Conservation (phyloP, 2,329 filamentous ascomycete species). For the Cladorrhinum sp. region DNA sequence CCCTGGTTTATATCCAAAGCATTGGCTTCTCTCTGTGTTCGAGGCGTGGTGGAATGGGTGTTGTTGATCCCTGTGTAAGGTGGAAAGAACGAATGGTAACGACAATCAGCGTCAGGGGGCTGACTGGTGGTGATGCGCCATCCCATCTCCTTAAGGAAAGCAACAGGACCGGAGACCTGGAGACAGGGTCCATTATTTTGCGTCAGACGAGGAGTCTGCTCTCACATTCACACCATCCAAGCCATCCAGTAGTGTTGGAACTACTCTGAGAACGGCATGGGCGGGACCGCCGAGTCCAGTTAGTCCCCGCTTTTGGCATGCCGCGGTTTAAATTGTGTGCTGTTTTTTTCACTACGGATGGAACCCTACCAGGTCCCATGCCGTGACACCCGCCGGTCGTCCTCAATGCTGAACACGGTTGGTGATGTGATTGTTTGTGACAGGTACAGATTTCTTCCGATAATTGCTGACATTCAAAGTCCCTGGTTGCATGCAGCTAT, state of each 20-base stretch:
- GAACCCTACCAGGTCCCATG: neutral
- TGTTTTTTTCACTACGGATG: neutral
- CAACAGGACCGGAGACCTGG: neutral
- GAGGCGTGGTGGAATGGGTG: neutral
- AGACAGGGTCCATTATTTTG: neutral
- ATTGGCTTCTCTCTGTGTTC: neutral
- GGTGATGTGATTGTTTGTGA: neutral
- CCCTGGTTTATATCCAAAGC: no score
- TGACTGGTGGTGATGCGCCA: neutral
- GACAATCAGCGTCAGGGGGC: neutral
- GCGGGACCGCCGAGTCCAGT: neutral
- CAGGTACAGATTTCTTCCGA: no score
- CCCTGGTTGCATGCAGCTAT: neutral
- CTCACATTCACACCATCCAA: neutral
- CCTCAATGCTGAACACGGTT: neutral
- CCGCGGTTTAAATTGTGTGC: neutral
- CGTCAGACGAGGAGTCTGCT: neutral
- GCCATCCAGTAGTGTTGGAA: neutral
- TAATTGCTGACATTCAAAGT: no score
- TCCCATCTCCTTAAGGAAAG: neutral
- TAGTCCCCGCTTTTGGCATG: constrained; percentile 1
- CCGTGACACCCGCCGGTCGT: neutral
- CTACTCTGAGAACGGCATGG: constrained; percentile 4
- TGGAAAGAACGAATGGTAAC: neutral
- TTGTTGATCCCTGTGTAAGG: neutral